Evolutionary conservation across 257 asterid genomes (phyloP), one percentile per base, ranked within the genome.

Genomic region (Fraxinus anomala): DNA sequence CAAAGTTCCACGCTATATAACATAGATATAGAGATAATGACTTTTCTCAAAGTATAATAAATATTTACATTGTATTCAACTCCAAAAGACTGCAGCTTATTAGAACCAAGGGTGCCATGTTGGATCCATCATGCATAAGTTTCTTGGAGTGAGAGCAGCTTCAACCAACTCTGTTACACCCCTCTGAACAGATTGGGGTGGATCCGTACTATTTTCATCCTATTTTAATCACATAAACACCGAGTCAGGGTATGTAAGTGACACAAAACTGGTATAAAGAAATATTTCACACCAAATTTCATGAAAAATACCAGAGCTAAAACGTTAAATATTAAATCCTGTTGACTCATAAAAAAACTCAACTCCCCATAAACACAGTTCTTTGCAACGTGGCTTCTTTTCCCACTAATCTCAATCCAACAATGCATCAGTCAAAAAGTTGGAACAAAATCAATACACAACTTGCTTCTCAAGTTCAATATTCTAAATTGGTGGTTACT

Each of bases 91-190:
- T 44, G n/a, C 19, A 44, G 56, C 56, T 51, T 54, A 77, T 84
- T 78, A 94, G 80, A 96, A 93, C 99, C 98, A 96, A 17, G 98
- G 97, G 81, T 96, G 99, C 97, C 99, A 93, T 1, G 98, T 96
- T 0, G 98, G 99, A 85, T 96, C 99, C 98, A 96, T 96, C 98
- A 93, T 96, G 89, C 98, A 96, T 72, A 96, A 89, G 87, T 96
- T 89, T 79, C 99, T 88, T 73, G 99, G 96, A 79, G 91, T 88
- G 71, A 93, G 92, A 51, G 99, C 96, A 63, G 99, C 94, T 71
- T 96, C 98, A 63, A 96, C 98, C 79, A 96, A 84, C 84, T 92
- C 99, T 14, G 95, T 93, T 37, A 96, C 97, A 34, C 97, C 96
- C 87, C 91, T 91, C 90, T 96, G 99, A 86, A 96, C 97, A 24